A percentile compares a stretch with the other conserved stretches of the same genome.
phyloP scores from a whole-genome alignment of 805 yeast species.

The Metahyphopichia silvanorum region DNA sequence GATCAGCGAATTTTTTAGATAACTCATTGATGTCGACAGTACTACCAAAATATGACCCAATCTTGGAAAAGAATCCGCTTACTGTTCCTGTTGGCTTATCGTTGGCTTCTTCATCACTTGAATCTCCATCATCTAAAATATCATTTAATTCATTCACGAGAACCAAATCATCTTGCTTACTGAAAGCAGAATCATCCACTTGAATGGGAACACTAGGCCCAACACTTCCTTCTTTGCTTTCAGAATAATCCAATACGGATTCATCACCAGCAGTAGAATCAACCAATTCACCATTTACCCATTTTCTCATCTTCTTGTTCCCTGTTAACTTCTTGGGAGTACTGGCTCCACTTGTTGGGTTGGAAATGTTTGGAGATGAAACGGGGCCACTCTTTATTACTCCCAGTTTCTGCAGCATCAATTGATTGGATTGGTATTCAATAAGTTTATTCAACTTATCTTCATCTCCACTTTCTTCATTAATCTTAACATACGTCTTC shows the following conservation, averaged over 20 bases:
- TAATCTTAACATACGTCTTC: conserved; percentile 27
- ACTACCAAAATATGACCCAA: conserved; percentile 36
- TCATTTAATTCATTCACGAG: conserved; percentile 39
- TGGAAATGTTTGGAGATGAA: background rate
- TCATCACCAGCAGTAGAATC: conserved; percentile 19
- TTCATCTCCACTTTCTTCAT: conserved; percentile 17
- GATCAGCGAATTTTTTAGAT: conserved; percentile 64
- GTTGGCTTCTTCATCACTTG: conserved; percentile 21
- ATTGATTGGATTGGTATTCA: conserved; percentile 36
- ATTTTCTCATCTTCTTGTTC: conserved; percentile 35
- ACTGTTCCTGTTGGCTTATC: conserved; percentile 4
- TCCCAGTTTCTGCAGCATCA: conserved; percentile 26
- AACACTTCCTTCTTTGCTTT: conserved; percentile 5
- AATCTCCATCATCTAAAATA: conserved; percentile 30
- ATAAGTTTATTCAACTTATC: conserved; percentile 30
- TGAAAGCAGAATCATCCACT: conserved; percentile 32
- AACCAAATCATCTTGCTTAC: conserved; percentile 35
- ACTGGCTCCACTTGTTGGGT: conserved; percentile 6
- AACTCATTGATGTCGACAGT: conserved; percentile 56
- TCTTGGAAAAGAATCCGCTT: conserved; percentile 30
- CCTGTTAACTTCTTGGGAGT: conserved; percentile 5
- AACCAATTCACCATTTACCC: conserved; percentile 38
- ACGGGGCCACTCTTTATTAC: no score
- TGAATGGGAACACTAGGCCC: conserved; percentile 5
- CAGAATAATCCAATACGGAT: conserved; percentile 32